Conservation (phyloP, 2,329 filamentous ascomycete genomes). For the Madurella mycetomatis region DNA sequence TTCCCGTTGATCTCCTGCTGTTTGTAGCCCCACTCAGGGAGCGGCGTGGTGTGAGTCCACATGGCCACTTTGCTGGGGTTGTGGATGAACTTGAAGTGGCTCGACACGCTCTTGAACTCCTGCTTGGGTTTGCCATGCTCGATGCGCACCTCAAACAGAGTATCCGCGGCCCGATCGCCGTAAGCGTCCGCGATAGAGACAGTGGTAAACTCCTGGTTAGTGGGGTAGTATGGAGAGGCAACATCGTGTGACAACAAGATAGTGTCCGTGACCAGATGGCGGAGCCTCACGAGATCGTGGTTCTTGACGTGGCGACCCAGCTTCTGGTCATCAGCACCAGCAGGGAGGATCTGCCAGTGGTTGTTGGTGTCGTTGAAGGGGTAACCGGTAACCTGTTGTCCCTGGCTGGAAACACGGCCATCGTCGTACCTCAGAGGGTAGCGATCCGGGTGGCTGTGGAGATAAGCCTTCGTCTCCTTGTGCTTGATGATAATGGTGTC, state of each 20-base stretch:
- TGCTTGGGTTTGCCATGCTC: slow-evolving; percentile 77
- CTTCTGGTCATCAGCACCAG: slow-evolving; percentile 53
- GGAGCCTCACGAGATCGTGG: slow-evolving; percentile 79
- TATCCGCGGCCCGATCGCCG: slow-evolving; percentile 76
- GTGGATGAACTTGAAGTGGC: slow-evolving; percentile 95
- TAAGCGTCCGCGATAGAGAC: slow-evolving; percentile 67
- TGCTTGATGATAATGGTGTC: slow-evolving; percentile 84
- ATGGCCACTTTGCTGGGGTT: slow-evolving; percentile 93
- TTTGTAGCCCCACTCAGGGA: slow-evolving; percentile 97
- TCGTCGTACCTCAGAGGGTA: slow-evolving; percentile 97
- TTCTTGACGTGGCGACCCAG: slow-evolving; percentile 67
- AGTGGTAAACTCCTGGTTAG: slow-evolving; percentile 97
- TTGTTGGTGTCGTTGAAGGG: slow-evolving; percentile 99
- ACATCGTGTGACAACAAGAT: slow-evolving; percentile 92
- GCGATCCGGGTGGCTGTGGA: slow-evolving; percentile 84
- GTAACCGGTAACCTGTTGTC: slow-evolving; percentile 97
- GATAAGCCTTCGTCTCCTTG: slow-evolving; percentile 95
- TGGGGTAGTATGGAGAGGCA: slow-evolving; percentile 91
- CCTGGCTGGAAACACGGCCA: slow-evolving; percentile 92
- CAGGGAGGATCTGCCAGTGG: slow-evolving; percentile 88
- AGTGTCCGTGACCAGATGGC: slow-evolving; percentile 80
- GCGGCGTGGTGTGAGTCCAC: slow-evolving; percentile 94
- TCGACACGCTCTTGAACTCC: slow-evolving; percentile 84
- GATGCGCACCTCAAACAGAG: slow-evolving; percentile 86
- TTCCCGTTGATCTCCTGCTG: slow-evolving; percentile 99